phyloP scores from a whole-genome alignment of 176 grass and related monocot genomes.

The Avena insularis region DNA sequence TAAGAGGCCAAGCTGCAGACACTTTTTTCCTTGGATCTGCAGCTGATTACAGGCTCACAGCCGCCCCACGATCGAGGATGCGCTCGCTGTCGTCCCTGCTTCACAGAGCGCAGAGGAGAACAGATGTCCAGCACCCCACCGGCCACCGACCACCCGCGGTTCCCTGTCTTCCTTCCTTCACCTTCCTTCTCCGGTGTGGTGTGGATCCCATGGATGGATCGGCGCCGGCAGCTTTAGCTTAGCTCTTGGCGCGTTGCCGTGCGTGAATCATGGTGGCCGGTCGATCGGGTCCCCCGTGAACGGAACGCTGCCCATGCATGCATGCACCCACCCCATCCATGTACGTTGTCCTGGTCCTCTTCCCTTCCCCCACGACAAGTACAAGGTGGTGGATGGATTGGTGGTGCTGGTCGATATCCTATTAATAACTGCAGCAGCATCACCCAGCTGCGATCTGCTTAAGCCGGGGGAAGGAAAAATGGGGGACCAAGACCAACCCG shows the following conservation, averaged over 20 bases:
- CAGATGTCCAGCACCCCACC: not conserved
- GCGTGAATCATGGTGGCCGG: not conserved
- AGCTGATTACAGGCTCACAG: not conserved
- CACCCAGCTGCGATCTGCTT: no score
- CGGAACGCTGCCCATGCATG: not conserved
- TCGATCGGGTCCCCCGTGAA: not conserved
- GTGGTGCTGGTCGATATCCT: not conserved
- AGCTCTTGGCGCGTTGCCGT: not conserved
- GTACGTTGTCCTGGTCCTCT: not conserved
- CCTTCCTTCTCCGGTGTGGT: not conserved
- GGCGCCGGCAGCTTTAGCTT: not conserved
- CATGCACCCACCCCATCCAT: not conserved
- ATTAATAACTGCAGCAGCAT: not conserved
- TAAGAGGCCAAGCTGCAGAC: no score
- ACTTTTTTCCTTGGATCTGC: not conserved
- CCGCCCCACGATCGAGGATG: not conserved
- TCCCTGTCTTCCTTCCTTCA: not conserved
- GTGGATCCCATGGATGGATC: conserved; percentile 12
- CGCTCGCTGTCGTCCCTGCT: not conserved
- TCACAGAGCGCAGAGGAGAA: not conserved
- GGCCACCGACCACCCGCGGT: not conserved
- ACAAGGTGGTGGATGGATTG: conserved; percentile 4
- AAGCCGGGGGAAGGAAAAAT: no score
- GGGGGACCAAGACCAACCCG: no score
- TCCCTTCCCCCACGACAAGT: not conserved